Evolutionary conservation across 768 basidiomycete species (phyloP).

Genomic region (Gymnopilus junonius): DNA sequence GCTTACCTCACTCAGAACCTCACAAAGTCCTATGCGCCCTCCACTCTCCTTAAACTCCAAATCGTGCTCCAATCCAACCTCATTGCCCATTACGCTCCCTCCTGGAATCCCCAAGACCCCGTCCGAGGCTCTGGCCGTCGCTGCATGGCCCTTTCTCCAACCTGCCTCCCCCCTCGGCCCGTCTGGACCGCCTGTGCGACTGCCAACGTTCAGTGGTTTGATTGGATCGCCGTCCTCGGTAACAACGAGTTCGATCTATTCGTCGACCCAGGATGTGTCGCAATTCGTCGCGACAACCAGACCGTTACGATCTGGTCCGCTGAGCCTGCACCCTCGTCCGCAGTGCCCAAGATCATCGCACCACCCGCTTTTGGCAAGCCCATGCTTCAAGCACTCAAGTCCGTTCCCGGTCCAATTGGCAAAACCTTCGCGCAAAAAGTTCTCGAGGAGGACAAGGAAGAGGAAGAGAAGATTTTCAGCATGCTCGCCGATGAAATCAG

Average conservation of each 20-base stretch:
- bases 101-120: conserved; percentile 70
- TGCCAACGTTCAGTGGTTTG: conserved; percentile 76
- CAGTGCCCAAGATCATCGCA: conserved; percentile 25
- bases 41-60: conserved; percentile 71
- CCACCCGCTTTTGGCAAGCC: conserved; percentile 25
- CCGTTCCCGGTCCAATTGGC: conserved; percentile 22
- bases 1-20: conserved; percentile 75
- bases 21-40: conserved; percentile 56
- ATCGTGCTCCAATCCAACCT: conserved; percentile 76
- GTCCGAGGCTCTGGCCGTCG: conserved; percentile 72
- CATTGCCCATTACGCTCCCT: conserved; percentile 65
- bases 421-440: conserved; percentile 80
- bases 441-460: conserved; percentile 69
- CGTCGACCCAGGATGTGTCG: conserved; percentile 80
- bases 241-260: conserved; percentile 77
- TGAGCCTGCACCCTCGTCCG: conserved; percentile 37
- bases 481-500: conserved; percentile 75
- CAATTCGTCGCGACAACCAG: conserved; percentile 58
- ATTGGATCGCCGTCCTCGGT: conserved; percentile 77
- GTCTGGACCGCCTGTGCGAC: conserved; percentile 74
- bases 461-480: conserved; percentile 74
- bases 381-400: conserved; percentile 15
- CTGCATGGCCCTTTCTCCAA: conserved; percentile 74
- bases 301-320: conserved; percentile 74
- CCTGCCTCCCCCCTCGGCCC: conserved; percentile 69